Evolutionary conservation across 345 rosid species (phyloP).

Genomic region (Clausena lansium): DNA sequence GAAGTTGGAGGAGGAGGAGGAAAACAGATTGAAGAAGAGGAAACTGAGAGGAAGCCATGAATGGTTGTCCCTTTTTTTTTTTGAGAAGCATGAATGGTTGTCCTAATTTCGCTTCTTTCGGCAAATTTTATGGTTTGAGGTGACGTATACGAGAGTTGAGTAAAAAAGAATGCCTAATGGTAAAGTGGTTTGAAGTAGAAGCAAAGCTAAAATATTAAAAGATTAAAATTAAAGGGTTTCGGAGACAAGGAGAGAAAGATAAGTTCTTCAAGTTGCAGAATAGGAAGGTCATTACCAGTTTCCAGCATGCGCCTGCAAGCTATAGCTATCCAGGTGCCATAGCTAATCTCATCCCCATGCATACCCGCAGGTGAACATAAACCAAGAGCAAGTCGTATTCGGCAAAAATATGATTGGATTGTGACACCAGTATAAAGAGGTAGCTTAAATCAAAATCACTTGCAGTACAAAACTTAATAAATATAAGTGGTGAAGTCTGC

Average conservation of each 20-base stretch:
- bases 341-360: background rate
- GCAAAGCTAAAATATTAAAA: background rate
- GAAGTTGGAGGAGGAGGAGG: constrained; percentile 29
- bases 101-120: background rate
- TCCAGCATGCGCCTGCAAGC: background rate
- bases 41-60: constrained; percentile 42
- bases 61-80: constrained; percentile 18
- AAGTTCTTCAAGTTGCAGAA: background rate
- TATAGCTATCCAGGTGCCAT: background rate
- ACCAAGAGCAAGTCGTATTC: background rate
- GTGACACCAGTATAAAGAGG: background rate
- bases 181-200: background rate
- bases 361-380: too few species aligned
- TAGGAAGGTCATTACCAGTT: background rate
- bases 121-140: background rate
- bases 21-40: constrained; percentile 27
- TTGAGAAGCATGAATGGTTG: constrained; percentile 41
- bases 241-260: background rate
- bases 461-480: background rate
- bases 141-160: background rate
- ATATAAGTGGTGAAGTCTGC: background rate
- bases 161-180: background rate
- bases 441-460: background rate
- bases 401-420: background rate
- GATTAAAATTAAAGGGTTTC: background rate